A percentile compares a stretch with the other conserved stretches of the same genome.
These are phyloP conservation scores for Ampelocalamus luodianensis DNA, from an alignment of 176 grass and related monocot species.

Conservation along the genomic window DNA sequence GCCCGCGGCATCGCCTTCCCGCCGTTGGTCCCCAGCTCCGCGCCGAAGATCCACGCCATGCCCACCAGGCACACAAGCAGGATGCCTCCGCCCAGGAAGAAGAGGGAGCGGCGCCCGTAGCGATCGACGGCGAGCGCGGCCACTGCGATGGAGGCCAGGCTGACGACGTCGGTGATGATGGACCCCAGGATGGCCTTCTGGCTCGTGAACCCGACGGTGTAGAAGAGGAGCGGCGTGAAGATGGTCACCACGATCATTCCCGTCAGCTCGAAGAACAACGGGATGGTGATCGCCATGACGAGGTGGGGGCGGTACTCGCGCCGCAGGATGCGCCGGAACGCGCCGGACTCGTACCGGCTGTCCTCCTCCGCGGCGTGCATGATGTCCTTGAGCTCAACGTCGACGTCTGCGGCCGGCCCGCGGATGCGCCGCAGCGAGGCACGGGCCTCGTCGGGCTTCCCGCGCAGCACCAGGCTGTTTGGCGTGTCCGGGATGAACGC, in stretches of 20 bases:
- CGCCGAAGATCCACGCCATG: constrained; percentile 39
- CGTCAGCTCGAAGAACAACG: constrained; percentile 66
- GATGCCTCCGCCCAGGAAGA: constrained; percentile 39
- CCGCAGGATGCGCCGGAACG: constrained; percentile 40
- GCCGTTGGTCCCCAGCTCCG: constrained; percentile 23
- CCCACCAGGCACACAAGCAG: constrained; percentile 40
- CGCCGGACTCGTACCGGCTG: constrained; percentile 7
- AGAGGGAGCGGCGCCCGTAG: constrained; percentile 38
- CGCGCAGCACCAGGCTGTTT: constrained; percentile 55
- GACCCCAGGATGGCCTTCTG: constrained; percentile 52
- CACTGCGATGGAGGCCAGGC: constrained; percentile 27
- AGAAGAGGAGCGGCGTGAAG: constrained; percentile 62
- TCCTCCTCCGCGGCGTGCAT: constrained; percentile 41
- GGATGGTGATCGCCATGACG: constrained; percentile 49
- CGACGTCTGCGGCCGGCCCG: constrained; percentile 16
- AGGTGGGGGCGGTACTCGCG: constrained; percentile 46
- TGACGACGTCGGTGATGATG: constrained; percentile 41
- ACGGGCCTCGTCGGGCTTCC: constrained; percentile 29
- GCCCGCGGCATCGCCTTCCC: constrained; percentile 25
- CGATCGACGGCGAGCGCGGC: constrained; percentile 45
- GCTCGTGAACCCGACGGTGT: constrained; percentile 63
- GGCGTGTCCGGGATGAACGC: constrained; percentile 51
- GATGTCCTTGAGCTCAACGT: constrained; percentile 53
- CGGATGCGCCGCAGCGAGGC: constrained; percentile 48
- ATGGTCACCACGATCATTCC: constrained; percentile 58